A percentile compares a stretch with the other conserved stretches of the same genome.
Conservation (phyloP, 139 green algal genomes). For the Chlorella sorokiniana region DNA sequence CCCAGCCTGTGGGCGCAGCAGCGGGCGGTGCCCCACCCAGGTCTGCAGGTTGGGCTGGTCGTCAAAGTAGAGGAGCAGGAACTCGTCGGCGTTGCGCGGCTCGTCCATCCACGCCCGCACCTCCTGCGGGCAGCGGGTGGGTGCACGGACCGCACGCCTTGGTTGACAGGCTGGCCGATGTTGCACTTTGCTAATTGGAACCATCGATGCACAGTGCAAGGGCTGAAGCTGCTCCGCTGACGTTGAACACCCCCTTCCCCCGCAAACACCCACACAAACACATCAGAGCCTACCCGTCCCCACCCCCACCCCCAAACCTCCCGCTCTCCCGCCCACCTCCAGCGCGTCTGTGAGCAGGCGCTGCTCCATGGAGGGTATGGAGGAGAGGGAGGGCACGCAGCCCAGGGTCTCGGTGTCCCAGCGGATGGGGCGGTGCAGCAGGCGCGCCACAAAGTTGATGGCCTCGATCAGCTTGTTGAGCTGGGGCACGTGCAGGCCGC, state of each 20-base stretch:
- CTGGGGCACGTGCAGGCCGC: conserved; percentile 60
- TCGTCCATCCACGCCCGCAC: conserved; percentile 60
- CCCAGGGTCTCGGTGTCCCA: conserved; percentile 85
- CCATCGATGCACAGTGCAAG: no score
- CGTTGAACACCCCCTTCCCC: no score
- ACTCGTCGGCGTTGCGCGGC: conserved; percentile 47
- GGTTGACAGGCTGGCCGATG: no score
- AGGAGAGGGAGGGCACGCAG: conserved; percentile 69
- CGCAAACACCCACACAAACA: no score
- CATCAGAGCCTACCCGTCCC: no score
- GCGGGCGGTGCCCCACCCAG: no score
- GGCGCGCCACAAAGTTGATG: conserved; percentile 64
- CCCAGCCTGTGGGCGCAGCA: no score
- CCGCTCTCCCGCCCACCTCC: conserved; percentile 2
- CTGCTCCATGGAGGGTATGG: conserved; percentile 68
- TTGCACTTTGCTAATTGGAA: no score
- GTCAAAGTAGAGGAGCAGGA: conserved; percentile 73
- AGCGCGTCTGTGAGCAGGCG: conserved; percentile 56
- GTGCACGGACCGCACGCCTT: no score
- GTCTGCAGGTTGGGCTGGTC: conserved; percentile 60
- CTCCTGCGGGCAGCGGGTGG: conserved; percentile 38
- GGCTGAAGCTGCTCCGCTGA: no score
- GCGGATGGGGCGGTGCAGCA: conserved; percentile 52
- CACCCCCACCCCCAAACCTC: no score
- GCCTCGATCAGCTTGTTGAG: conserved; percentile 64